Conservation (phyloP, 2,329 filamentous ascomycete genomes). For the Colletotrichum sidae region DNA sequence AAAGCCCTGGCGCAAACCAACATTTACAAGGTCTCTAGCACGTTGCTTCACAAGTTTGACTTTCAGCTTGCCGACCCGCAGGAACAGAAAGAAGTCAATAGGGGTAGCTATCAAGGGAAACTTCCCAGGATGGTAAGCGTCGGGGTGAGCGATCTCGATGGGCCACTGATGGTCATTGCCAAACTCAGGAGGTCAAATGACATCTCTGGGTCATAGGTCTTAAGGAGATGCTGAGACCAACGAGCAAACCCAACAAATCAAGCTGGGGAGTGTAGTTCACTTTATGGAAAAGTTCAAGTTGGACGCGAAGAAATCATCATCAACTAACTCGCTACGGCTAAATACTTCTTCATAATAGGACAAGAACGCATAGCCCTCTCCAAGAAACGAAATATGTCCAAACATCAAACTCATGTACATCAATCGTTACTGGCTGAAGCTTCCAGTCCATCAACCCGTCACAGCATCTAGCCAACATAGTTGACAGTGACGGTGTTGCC, state of each 20-base stretch:
- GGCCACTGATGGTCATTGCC: conserved; percentile 7
- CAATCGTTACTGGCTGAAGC: too few species aligned
- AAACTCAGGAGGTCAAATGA: background rate
- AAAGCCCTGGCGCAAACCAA: conserved; percentile 26
- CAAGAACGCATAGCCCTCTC: too few species aligned
- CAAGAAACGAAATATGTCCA: too few species aligned
- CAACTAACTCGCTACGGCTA: too few species aligned
- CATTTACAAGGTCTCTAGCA: conserved; percentile 25
- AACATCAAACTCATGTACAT: too few species aligned
- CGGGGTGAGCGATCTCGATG: conserved; percentile 17
- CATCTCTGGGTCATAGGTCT: too few species aligned
- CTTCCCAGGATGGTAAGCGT: conserved; percentile 14
- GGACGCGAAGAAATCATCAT: too few species aligned
- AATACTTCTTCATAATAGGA: too few species aligned
- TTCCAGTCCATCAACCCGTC: background rate
- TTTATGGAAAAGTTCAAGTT: too few species aligned
- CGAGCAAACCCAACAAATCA: too few species aligned
- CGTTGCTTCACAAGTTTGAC: conserved; percentile 12
- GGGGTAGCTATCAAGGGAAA: background rate
- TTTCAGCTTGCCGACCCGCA: conserved; percentile 14
- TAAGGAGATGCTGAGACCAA: too few species aligned
- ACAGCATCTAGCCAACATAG: conserved; percentile 16
- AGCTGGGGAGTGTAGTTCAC: too few species aligned
- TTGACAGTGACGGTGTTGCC: conserved; percentile 33
- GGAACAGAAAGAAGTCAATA: background rate